Conservation (phyloP, 768 basidiomycete genomes). For the Hygrocybe coccinea region DNA sequence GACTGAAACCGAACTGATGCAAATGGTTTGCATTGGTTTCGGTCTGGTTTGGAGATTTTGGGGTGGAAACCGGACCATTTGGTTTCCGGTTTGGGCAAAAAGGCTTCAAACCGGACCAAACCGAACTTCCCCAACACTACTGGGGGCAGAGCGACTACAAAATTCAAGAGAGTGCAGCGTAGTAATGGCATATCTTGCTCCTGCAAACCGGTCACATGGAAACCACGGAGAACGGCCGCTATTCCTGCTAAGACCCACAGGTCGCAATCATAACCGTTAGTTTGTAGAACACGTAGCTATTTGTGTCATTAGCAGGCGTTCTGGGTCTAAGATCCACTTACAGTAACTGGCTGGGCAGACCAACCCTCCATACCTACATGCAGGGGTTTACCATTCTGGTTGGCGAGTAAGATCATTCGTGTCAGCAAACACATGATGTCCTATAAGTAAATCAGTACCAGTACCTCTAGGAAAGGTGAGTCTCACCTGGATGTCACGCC, state of each 20-base stretch:
- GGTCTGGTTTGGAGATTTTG: too few species aligned
- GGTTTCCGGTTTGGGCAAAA: too few species aligned
- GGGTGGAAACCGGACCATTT: too few species aligned
- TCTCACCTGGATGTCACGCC: conserved; percentile 8
- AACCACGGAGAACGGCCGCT: conserved; percentile 18
- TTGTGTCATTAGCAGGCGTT: too few species aligned
- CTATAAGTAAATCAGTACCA: conserved; percentile 2
- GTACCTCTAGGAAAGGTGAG: neutral
- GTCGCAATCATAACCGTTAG: conserved; percentile 20
- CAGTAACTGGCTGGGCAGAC: conserved; percentile 8
- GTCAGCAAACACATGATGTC: conserved; percentile 11
- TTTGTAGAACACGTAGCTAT: conserved; percentile 3
- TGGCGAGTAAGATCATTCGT: conserved; percentile 9
- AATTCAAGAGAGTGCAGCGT: conserved; percentile 4
- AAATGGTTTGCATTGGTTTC: too few species aligned
- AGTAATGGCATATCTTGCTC: conserved; percentile 16
- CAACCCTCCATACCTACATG: conserved; percentile 9
- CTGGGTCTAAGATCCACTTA: neutral
- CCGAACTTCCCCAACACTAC: too few species aligned
- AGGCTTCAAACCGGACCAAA: too few species aligned
- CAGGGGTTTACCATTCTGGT: conserved; percentile 4
- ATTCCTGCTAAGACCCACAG: conserved; percentile 23
- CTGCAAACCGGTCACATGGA: conserved; percentile 7
- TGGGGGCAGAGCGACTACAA: conserved; percentile 15
- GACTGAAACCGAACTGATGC: neutral